Percentiles rank a stretch among this genome's conserved stretches.
Conservation (phyloP, 192 early-diverging fungal genomes). For the Ramicandelaber brevisporus region DNA sequence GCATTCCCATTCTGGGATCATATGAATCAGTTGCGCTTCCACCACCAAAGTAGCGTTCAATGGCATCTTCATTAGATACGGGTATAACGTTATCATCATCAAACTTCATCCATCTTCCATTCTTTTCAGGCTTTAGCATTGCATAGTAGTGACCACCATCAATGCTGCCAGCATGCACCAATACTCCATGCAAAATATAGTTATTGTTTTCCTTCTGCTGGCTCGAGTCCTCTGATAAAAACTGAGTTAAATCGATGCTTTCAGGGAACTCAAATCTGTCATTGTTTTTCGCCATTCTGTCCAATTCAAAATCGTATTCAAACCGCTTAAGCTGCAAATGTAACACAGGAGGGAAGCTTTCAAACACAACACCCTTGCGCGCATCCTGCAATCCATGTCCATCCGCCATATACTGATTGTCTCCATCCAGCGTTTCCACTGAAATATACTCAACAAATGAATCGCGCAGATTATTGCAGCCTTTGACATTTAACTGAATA, state of each 20-base stretch:
- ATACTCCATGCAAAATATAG: constrained; percentile 80
- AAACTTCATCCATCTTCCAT: constrained; percentile 75
- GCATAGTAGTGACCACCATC: constrained; percentile 89
- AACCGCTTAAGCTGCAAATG: constrained; percentile 93
- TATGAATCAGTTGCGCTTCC: constrained; percentile 19
- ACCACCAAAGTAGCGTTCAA: constrained; percentile 89
- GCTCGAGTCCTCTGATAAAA: constrained; percentile 38
- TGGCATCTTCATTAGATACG: constrained; percentile 47
- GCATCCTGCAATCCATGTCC: constrained; percentile 86
- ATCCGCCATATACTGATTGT: constrained; percentile 92
- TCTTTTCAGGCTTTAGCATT: constrained; percentile 50
- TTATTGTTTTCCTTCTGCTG: constrained; percentile 31
- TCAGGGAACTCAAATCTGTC: constrained; percentile 88
- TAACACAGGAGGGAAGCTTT: constrained; percentile 74
- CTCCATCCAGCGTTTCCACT: constrained; percentile 82
- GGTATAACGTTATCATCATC: constrained; percentile 88
- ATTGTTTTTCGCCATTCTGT: constrained; percentile 88
- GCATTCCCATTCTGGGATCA: constrained; percentile 11
- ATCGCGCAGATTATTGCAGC: constrained; percentile 55
- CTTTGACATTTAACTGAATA: constrained; percentile 93
- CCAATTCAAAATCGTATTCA: constrained; percentile 83
- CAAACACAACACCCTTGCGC: constrained; percentile 88
- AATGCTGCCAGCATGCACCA: constrained; percentile 86
- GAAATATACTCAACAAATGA: constrained; percentile 79
- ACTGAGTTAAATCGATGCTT: constrained; percentile 64